These are phyloP conservation scores for Theileria annulata DNA, from an alignment of 169 alveolate genomes.

Conservation along the genomic window DNA sequence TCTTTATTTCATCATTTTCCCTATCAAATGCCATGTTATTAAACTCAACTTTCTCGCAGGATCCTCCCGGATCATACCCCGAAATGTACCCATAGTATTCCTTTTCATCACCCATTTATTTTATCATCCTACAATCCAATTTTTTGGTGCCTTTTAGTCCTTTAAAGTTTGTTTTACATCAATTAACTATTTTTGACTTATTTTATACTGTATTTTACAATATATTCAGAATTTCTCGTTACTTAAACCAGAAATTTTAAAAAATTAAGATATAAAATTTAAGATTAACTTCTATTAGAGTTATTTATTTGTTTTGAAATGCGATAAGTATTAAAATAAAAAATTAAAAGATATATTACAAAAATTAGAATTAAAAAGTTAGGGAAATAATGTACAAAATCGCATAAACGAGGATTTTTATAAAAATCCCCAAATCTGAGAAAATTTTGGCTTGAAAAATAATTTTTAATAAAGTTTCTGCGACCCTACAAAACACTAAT, in stretches of 20 bases:
- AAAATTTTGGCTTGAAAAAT: background rate
- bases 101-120: conserved; percentile 1
- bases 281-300: background rate
- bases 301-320: background rate
- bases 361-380: conserved; percentile 21
- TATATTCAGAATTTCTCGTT: background rate
- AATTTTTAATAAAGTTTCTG: background rate
- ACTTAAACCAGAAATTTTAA: background rate
- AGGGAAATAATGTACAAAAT: conserved; percentile 44
- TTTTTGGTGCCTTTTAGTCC: background rate
- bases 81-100: background rate
- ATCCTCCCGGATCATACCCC: background rate
- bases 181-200: background rate
- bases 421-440: background rate
- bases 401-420: background rate
- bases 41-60: background rate
- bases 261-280: background rate
- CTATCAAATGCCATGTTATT: background rate
- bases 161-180: background rate
- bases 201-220: conserved; percentile 1
- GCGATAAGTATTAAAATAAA: background rate
- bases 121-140: background rate
- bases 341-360: background rate
- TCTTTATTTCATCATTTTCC: background rate
- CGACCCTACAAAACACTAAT: background rate